phyloP scores from a whole-genome alignment of 2,329 filamentous ascomycete genomes.

The Cercospora zeina region DNA sequence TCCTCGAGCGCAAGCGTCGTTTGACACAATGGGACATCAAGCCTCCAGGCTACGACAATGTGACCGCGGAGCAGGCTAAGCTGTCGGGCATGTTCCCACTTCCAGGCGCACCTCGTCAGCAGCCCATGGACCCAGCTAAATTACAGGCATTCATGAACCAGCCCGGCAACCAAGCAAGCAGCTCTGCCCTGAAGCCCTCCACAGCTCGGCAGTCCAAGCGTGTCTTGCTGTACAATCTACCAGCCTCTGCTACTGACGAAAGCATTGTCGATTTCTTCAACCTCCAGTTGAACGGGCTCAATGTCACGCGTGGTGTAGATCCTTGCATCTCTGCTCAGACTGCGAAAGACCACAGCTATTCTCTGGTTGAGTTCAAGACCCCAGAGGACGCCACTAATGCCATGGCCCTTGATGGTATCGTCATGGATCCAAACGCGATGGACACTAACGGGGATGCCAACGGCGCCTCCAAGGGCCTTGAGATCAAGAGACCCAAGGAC shows the following conservation, averaged over 20 bases:
- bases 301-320: slow-evolving; percentile 79
- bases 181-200: slow-evolving; percentile 81
- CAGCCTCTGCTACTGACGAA: slow-evolving; percentile 72
- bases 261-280: slow-evolving; percentile 85
- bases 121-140: slow-evolving; percentile 91
- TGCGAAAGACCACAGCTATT: slow-evolving; percentile 75
- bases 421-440: slow-evolving; percentile 70
- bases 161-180: slow-evolving; percentile 68
- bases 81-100: slow-evolving; percentile 98
- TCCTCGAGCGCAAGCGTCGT: slow-evolving; percentile 83
- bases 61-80: slow-evolving; percentile 97
- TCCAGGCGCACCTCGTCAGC: slow-evolving; percentile 89
- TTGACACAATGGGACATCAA: slow-evolving; percentile 99
- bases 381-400: slow-evolving; percentile 87
- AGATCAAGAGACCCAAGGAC: slow-evolving; percentile 87
- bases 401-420: slow-evolving; percentile 82
- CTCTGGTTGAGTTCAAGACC: slow-evolving; percentile 86
- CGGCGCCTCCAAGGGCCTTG: slow-evolving; percentile 60
- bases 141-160: slow-evolving; percentile 95
- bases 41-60: slow-evolving; percentile 94
- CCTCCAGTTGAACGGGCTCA: slow-evolving; percentile 92
- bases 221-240: slow-evolving; percentile 82
- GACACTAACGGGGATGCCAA: slow-evolving; percentile 55
- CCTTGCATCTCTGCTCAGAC: slow-evolving; percentile 84
- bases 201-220: slow-evolving; percentile 94